Evolutionary conservation across 495 filamentous ascomycete species (phyloP).

Genomic region (Amniculicola lignicola): DNA sequence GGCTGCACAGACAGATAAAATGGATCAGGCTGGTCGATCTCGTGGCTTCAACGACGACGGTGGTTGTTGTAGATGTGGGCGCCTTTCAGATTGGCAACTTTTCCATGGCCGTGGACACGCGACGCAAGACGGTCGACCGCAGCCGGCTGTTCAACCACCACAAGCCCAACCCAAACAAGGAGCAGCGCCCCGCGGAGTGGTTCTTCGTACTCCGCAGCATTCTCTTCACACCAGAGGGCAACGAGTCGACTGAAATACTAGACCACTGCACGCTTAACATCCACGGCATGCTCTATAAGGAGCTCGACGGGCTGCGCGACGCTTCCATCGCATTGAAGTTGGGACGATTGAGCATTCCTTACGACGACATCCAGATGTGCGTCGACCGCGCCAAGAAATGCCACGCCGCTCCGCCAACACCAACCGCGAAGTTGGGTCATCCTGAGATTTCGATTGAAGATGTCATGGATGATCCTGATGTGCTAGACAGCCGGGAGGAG

Average conservation of each 20-base stretch:
- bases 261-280: constrained; percentile 86
- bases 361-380: constrained; percentile 75
- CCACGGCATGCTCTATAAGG: constrained; percentile 87
- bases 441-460: constrained; percentile 65
- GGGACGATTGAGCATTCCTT: constrained; percentile 83
- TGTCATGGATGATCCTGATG: constrained; percentile 74
- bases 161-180: constrained; percentile 61
- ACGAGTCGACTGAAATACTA: constrained; percentile 81
- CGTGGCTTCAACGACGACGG: constrained; percentile 72
- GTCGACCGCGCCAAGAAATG: constrained; percentile 49
- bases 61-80: constrained; percentile 75
- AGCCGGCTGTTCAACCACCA: constrained; percentile 86
- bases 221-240: constrained; percentile 79
- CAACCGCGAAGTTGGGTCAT: constrained; percentile 21
- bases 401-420: constrained; percentile 38
- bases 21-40: constrained; percentile 91
- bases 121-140: constrained; percentile 85
- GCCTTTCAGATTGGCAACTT: constrained; percentile 79
- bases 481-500: constrained; percentile 68
- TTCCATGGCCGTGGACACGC: constrained; percentile 82
- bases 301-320: constrained; percentile 83
- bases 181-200: constrained; percentile 86
- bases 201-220: constrained; percentile 81
- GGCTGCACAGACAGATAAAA: constrained; percentile 76
- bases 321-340: constrained; percentile 86